Percentiles rank a stretch among this genome's conserved stretches.
Evolutionary conservation across 208 protist genomes (phyloP).

Genomic region (Acanthamoeba lugdunensis): DNA sequence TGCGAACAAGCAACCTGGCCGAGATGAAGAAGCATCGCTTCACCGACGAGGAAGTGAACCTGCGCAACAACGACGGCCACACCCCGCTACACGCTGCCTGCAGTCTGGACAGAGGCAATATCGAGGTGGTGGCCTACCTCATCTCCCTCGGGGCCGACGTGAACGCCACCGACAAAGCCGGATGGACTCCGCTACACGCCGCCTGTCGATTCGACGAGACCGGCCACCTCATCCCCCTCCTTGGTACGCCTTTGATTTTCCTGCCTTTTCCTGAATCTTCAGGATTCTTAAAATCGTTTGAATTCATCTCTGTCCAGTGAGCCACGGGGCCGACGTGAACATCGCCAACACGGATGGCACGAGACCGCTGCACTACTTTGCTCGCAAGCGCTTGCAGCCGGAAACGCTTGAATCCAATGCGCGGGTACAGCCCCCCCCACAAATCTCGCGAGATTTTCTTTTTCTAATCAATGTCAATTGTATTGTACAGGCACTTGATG

Average conservation of each 20-base stretch:
- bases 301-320: neutral
- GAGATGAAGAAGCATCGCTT: slow-evolving; percentile 66
- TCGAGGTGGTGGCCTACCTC: slow-evolving; percentile 17
- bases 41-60: slow-evolving; percentile 27
- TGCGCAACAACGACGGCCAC: neutral
- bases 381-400: neutral
- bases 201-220: neutral
- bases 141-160: slow-evolving; percentile 13
- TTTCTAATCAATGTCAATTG: neutral
- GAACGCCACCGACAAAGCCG: neutral
- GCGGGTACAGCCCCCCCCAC: neutral
- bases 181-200: slow-evolving; percentile 33
- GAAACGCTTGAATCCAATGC: slow-evolving; percentile 31
- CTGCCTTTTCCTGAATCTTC: neutral
- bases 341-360: slow-evolving; percentile 23
- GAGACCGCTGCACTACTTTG: slow-evolving; percentile 51
- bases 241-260: neutral
- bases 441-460: neutral
- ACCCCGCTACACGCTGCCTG: slow-evolving; percentile 32
- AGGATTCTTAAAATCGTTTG: neutral
- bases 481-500: slow-evolving; percentile 1
- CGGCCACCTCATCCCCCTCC: slow-evolving; percentile 1
- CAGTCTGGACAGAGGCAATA: slow-evolving; percentile 3
- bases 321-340: neutral
- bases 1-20: neutral